Evolutionary conservation across 2,329 filamentous ascomycete species (phyloP).

Genomic region (Simplicillium aogashimaense): DNA sequence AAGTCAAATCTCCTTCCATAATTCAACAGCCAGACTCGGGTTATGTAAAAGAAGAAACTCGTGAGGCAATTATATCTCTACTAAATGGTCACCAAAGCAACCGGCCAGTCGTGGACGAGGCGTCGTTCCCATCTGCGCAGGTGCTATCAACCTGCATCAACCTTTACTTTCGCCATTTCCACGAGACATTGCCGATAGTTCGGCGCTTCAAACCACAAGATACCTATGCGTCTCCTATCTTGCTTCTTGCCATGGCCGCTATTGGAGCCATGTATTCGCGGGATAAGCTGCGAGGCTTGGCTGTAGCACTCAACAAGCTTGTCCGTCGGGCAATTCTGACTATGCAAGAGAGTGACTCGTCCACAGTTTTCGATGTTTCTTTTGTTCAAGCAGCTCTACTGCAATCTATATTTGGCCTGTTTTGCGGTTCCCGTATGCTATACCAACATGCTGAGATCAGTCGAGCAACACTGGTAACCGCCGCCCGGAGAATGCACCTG

Average conservation of each 20-base stretch:
- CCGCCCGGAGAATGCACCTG: slow-evolving; percentile 4
- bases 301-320: slow-evolving; percentile 2
- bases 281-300: neutral
- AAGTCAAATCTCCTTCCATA: neutral
- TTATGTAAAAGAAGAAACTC: neutral
- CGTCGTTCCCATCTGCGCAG: slow-evolving; percentile 2
- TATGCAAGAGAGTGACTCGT: slow-evolving; percentile 1
- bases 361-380: neutral
- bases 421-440: slow-evolving; percentile 5
- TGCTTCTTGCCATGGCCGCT: slow-evolving; percentile 4
- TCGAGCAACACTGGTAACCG: slow-evolving; percentile 2
- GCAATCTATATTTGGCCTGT: slow-evolving; percentile 4
- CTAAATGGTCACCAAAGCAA: slow-evolving; percentile 2
- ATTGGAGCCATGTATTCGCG: slow-evolving; percentile 4
- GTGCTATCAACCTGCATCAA: slow-evolving; percentile 3
- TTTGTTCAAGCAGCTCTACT: slow-evolving; percentile 3
- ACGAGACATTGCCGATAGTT: slow-evolving; percentile 2
- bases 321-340: slow-evolving; percentile 1
- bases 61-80: slow-evolving; percentile 3
- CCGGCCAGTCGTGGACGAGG: slow-evolving; percentile 1
- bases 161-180: slow-evolving; percentile 5
- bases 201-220: neutral
- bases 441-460: slow-evolving; percentile 5
- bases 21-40: neutral
- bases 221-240: neutral